These are phyloP conservation scores for Prosopis cineraria DNA, from an alignment of 306 rosid species.

Conservation along the genomic window DNA sequence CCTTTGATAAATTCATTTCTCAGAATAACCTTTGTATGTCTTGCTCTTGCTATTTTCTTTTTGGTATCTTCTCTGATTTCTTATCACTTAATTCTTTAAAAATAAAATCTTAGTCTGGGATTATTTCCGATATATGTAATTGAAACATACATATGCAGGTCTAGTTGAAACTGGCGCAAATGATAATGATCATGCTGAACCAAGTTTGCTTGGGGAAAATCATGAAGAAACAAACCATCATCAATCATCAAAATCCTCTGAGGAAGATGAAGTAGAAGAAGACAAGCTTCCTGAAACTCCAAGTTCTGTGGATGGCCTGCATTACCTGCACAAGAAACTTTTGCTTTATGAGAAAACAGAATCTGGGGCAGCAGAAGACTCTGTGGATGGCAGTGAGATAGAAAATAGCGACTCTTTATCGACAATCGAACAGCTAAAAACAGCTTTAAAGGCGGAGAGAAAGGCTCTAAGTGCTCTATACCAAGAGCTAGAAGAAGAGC, in stretches of 20 bases:
- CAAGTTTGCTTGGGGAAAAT: conserved; percentile 28
- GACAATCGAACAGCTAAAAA: conserved; percentile 55
- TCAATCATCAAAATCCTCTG: conserved; percentile 38
- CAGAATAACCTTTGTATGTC: conserved; percentile 50
- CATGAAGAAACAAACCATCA: conserved; percentile 38
- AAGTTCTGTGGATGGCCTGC: conserved; percentile 44
- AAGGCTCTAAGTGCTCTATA: conserved; percentile 59
- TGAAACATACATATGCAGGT: conserved; percentile 28
- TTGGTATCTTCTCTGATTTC: conserved; percentile 6
- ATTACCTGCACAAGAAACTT: conserved; percentile 44
- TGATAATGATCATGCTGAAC: conserved; percentile 33
- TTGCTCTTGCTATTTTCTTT: conserved; percentile 19
- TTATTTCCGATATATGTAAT: background rate
- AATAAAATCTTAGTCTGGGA: background rate
- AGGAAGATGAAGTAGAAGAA: conserved; percentile 52
- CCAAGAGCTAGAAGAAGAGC: conserved; percentile 84
- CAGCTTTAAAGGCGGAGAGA: conserved; percentile 50
- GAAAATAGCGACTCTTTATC: conserved; percentile 52
- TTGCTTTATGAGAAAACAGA: conserved; percentile 52
- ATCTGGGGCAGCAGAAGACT: conserved; percentile 49
- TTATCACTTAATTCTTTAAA: background rate
- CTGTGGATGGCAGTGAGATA: conserved; percentile 54
- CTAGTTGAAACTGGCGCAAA: conserved; percentile 31
- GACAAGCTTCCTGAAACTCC: conserved; percentile 68
- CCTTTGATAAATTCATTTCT: conserved; percentile 46